Conservation (phyloP, 495 filamentous ascomycete species). For the Penicillium antarcticum region DNA sequence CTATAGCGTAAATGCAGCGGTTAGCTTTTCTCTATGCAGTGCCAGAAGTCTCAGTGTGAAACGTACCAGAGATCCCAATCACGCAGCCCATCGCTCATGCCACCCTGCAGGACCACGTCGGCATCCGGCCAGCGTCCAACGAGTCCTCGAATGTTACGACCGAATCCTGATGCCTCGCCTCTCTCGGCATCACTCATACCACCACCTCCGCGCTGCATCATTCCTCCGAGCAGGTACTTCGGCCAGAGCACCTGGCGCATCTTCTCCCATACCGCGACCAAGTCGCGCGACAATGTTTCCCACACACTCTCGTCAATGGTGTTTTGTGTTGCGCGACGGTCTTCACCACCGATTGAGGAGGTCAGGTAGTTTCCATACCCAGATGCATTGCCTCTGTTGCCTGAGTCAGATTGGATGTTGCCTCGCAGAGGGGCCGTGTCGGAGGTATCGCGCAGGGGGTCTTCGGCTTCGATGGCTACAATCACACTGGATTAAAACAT, state of each 20-base stretch:
- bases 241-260: conserved; percentile 98
- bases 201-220: conserved; percentile 62
- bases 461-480: conserved; percentile 83
- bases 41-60: background rate
- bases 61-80: conserved; percentile 94
- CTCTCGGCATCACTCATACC: conserved; percentile 66
- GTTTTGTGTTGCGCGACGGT: conserved; percentile 86
- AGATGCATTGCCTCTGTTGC: conserved; percentile 42
- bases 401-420: conserved; percentile 62
- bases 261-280: conserved; percentile 93
- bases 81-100: conserved; percentile 81
- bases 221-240: conserved; percentile 81
- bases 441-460: conserved; percentile 69
- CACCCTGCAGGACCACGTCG: conserved; percentile 67
- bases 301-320: conserved; percentile 97
- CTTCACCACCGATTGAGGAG: conserved; percentile 85
- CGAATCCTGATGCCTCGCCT: conserved; percentile 59
- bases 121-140: conserved; percentile 70
- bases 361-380: conserved; percentile 66
- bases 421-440: conserved; percentile 76
- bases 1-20: conserved; percentile 25
- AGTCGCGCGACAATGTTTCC: conserved; percentile 87
- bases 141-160: conserved; percentile 61
- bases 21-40: background rate
- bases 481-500: conserved; percentile 7